A percentile compares a stretch with the other conserved stretches of the same genome.
Evolutionary conservation across 1,139 yeast species (phyloP).

Genomic region (Hyphopichia wangnamkhiaoensis): DNA sequence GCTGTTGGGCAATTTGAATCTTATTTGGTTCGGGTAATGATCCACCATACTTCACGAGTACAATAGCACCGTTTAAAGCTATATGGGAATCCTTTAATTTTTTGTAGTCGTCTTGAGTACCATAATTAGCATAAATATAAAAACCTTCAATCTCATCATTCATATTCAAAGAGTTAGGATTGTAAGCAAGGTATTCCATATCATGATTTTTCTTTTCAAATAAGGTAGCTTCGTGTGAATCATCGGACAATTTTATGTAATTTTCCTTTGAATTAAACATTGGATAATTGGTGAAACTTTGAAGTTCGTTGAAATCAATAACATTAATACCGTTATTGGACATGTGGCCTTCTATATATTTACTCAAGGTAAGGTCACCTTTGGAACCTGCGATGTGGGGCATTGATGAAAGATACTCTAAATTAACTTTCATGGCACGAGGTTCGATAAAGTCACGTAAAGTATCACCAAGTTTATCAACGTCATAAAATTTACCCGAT

Average conservation of each 20-base stretch:
- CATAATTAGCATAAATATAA: slow-evolving; percentile 61
- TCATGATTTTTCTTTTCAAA: slow-evolving; percentile 33
- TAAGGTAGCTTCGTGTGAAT: slow-evolving; percentile 39
- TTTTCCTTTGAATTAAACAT: slow-evolving; percentile 20
- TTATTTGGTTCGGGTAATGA: slow-evolving; percentile 39
- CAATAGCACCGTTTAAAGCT: slow-evolving; percentile 44
- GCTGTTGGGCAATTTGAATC: slow-evolving; percentile 30
- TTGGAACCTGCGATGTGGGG: slow-evolving; percentile 87
- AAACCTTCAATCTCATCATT: slow-evolving; percentile 53
- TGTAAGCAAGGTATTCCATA: slow-evolving; percentile 54
- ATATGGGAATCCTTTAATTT: slow-evolving; percentile 37
- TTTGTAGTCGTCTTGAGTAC: slow-evolving; percentile 59
- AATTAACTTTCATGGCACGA: slow-evolving; percentile 62
- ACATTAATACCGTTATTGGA: slow-evolving; percentile 54
- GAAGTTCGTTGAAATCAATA: slow-evolving; percentile 52
- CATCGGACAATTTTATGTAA: slow-evolving; percentile 35
- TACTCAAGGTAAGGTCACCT: slow-evolving; percentile 74
- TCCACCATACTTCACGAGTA: slow-evolving; percentile 66
- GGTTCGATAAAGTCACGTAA: slow-evolving; percentile 54
- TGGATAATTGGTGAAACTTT: slow-evolving; percentile 62
- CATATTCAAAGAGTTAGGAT: slow-evolving; percentile 59
- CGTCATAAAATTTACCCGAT: slow-evolving; percentile 66
- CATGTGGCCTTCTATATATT: slow-evolving; percentile 62
- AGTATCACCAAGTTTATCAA: slow-evolving; percentile 48
- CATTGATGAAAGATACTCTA: slow-evolving; percentile 78